Conservation (phyloP, 768 basidiomycete genomes). For the Gymnopilus dilepis region DNA sequence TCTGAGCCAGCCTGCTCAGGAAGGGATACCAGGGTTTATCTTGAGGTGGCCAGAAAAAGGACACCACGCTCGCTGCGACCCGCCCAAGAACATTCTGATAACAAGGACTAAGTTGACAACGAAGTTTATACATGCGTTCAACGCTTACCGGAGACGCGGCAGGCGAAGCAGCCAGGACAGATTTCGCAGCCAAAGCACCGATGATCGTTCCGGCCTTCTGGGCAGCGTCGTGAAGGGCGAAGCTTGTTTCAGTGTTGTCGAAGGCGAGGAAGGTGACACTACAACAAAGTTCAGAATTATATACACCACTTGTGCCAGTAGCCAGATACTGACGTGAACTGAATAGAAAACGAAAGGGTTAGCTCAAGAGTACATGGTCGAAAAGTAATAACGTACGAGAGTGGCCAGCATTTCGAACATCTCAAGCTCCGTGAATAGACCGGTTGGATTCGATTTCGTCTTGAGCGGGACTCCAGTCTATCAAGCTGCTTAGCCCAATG, state of each 20-base stretch:
- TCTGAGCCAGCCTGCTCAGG: slow-evolving; percentile 40
- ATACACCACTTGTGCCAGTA: background rate
- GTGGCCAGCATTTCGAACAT: slow-evolving; percentile 48
- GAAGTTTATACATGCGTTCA: background rate
- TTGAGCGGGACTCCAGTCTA: slow-evolving; percentile 53
- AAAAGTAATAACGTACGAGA: slow-evolving; percentile 31
- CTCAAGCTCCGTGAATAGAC: slow-evolving; percentile 51
- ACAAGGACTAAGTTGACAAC: background rate
- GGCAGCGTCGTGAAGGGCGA: slow-evolving; percentile 17
- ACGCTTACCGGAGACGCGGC: slow-evolving; percentile 17
- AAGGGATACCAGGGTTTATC: slow-evolving; percentile 44
- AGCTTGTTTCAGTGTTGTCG: slow-evolving; percentile 11
- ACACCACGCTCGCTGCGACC: slow-evolving; percentile 29
- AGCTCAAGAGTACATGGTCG: background rate
- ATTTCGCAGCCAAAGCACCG: slow-evolving; percentile 15
- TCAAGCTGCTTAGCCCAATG: background rate
- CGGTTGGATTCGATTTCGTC: slow-evolving; percentile 47
- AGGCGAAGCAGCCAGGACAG: slow-evolving; percentile 15
- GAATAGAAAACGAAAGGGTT: background rate
- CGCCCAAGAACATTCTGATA: slow-evolving; percentile 35
- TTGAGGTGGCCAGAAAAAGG: slow-evolving; percentile 33
- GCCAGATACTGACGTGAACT: slow-evolving; percentile 14
- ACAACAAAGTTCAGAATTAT: background rate
- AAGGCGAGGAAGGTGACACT: slow-evolving; percentile 18
- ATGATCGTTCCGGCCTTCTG: slow-evolving; percentile 13